Base-by-base conservation (phyloP, 2,329 filamentous ascomycete species). In the Fusarium torreyae region DNA sequence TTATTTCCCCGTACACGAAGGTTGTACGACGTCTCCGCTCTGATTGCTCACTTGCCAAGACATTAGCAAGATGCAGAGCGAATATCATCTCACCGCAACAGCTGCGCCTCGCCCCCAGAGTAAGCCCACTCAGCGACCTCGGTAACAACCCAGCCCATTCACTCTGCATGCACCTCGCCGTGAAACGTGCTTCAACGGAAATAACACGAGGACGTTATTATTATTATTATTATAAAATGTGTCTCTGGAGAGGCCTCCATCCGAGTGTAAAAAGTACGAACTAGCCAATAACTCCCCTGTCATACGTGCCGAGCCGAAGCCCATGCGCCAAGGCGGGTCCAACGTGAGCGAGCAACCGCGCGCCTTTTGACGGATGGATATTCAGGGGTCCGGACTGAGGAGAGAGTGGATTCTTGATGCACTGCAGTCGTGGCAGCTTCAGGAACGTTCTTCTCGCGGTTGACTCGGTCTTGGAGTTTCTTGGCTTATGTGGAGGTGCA, bases 341-440 rank as follows among this genome's bases (percentile, higher is more conserved):
- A 44, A 44, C 18, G 33, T 20, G 38, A 38, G 26, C 28, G 17
- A 50, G 10, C 43, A 57, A 33, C 39, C 42, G 57, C 57, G 49
- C 57, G 53, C 24, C 31, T 34, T 52, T 39, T 49, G 20, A 56
- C 17, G 22, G 33, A 34, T 55, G 43, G 45, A 42, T 45, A 56
- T 20, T 54, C 56, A 58, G 40, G 56, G 57, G 38, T 28, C 43
- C 50, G 34, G 58, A 36, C 11, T 26, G 49, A 33, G 24, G 17
- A 38, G 48, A 59, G 20, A 51, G 64, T 65, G 60, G 66, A 31
- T 44, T 55, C 40, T 54, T 60, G 50, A 50, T 69, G 66, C 46
- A 59, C 36, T 68, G 54, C 45, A 63, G 31, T 71, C 69, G 69
- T 72, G 69, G 69, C 69, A 68, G 34, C 69, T 65, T 55, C 45